Percentiles rank a stretch among this genome's conserved stretches.
Evolutionary conservation across 495 filamentous ascomycete species (phyloP).

Genomic region (Daldinia vernicosa): DNA sequence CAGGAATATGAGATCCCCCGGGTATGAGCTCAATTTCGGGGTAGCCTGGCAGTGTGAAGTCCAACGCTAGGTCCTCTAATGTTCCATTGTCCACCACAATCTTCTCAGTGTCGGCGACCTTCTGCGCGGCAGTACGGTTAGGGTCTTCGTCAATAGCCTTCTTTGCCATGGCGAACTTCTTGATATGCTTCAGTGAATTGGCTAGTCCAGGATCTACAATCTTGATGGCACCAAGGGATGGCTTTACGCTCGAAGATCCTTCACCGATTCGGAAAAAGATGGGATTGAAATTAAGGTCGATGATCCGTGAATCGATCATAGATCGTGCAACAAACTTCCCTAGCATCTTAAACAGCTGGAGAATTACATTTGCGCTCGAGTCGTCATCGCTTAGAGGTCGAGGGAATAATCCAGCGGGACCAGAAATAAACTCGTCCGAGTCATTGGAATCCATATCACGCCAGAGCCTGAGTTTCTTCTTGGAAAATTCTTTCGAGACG

Average conservation of each 20-base stretch:
- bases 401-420: slow-evolving; percentile 87
- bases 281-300: slow-evolving; percentile 96
- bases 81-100: slow-evolving; percentile 75
- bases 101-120: slow-evolving; percentile 69
- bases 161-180: slow-evolving; percentile 85
- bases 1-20: slow-evolving; percentile 72
- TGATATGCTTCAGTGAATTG: slow-evolving; percentile 84
- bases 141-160: slow-evolving; percentile 78
- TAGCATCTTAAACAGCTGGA: slow-evolving; percentile 90
- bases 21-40: slow-evolving; percentile 84
- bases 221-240: slow-evolving; percentile 91
- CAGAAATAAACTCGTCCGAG: slow-evolving; percentile 86
- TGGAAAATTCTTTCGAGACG: slow-evolving; percentile 96
- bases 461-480: slow-evolving; percentile 96
- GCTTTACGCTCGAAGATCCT: slow-evolving; percentile 73
- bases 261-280: slow-evolving; percentile 97
- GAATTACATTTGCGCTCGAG: slow-evolving; percentile 81
- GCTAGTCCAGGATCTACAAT: slow-evolving; percentile 88
- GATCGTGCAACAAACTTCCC: slow-evolving; percentile 98
- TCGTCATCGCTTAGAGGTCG: slow-evolving; percentile 88
- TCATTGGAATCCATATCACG: slow-evolving; percentile 84
- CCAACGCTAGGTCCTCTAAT: slow-evolving; percentile 88
- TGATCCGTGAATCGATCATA: slow-evolving; percentile 98
- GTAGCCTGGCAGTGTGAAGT: slow-evolving; percentile 96
- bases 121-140: slow-evolving; percentile 69